Evolutionary conservation across 805 yeast genomes (phyloP).

Genomic region (Cyberlindnera samutprakarnensis): DNA sequence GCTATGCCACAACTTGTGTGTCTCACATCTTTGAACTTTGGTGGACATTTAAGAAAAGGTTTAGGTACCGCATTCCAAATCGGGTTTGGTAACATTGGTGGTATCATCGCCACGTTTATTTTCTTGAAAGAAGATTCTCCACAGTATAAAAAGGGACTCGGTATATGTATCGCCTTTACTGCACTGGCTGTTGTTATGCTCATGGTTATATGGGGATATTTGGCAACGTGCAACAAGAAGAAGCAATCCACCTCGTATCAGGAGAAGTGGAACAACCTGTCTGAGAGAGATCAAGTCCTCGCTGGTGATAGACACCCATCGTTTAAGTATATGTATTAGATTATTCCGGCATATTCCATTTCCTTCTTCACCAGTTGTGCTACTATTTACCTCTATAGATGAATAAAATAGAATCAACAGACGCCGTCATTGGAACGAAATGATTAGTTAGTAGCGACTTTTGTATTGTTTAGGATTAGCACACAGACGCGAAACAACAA

Average conservation of each 20-base stretch:
- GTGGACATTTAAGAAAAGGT: conserved; percentile 32
- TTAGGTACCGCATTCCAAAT: conserved; percentile 31
- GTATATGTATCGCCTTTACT: conserved; percentile 38
- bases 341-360: background rate
- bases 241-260: conserved; percentile 28
- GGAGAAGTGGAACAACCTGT: conserved; percentile 24
- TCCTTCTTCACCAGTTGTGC: too few species aligned
- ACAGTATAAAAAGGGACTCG: conserved; percentile 29
- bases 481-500: too few species aligned
- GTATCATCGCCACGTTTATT: conserved; percentile 32
- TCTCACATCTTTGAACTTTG: conserved; percentile 31
- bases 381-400: too few species aligned
- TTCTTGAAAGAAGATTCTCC: conserved; percentile 32
- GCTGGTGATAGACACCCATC: conserved; percentile 36
- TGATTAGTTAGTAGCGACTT: too few species aligned
- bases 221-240: conserved; percentile 26
- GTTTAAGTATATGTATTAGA: conserved; percentile 37
- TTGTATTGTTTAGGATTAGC: too few species aligned
- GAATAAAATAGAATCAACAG: too few species aligned
- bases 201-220: conserved; percentile 25
- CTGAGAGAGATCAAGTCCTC: conserved; percentile 27
- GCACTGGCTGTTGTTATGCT: conserved; percentile 32
- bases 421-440: too few species aligned
- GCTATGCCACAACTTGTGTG: conserved; percentile 30
- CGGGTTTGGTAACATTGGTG: conserved; percentile 34